Evolutionary conservation across 345 rosid genomes (phyloP), one percentile per base, ranked within the genome.

Genomic region (Salix exigua): DNA sequence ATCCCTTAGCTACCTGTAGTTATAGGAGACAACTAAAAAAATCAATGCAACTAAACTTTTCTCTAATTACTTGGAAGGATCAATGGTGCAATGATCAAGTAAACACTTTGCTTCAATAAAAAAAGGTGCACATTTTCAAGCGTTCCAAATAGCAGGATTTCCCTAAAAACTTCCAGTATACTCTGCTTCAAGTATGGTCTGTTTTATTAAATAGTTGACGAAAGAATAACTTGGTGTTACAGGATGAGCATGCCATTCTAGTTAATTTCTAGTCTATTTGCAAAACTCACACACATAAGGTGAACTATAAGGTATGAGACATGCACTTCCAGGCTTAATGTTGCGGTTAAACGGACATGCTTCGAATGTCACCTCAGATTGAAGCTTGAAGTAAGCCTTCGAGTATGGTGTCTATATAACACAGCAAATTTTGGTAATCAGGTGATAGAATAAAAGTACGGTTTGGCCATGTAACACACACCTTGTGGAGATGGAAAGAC

Each of bases 401-500:
- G 9, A 61, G 44, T 25, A 16, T 48, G 37, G 18, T 31, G 23
- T 50, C 48, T 37, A 67, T 13, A 53, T 11, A 17, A 38, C 42
- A 37, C 64, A 25, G 38, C 17, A 37, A 53, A n/a, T 4, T 51
- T 31, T 40, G 61, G 16, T 11, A 35, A 60, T 55, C 5, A 18
- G 40, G 42, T 68, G 30, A 11, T 7, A 19, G 21, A 33, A 35
- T 10, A 14, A 53, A 63, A 23, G 17, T 18, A 14, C 69, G 12
- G 26, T 40, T 58, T 38, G 67, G 67, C 50, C 31, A 25, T 68
- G 68, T 23, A 46, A 28, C 11, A 63, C 77, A 50, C 64, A 92
- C 97, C 97, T 91, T 95, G 76, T 95, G 99, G 26, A 95, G 90
- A 84, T 88, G 92, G 82, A 95, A 95, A 64, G 87, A 87, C 73